Evolutionary conservation across 2,329 filamentous ascomycete species (phyloP), one percentile per base, ranked within the genome.

Genomic region (Cladosporium sp.): DNA sequence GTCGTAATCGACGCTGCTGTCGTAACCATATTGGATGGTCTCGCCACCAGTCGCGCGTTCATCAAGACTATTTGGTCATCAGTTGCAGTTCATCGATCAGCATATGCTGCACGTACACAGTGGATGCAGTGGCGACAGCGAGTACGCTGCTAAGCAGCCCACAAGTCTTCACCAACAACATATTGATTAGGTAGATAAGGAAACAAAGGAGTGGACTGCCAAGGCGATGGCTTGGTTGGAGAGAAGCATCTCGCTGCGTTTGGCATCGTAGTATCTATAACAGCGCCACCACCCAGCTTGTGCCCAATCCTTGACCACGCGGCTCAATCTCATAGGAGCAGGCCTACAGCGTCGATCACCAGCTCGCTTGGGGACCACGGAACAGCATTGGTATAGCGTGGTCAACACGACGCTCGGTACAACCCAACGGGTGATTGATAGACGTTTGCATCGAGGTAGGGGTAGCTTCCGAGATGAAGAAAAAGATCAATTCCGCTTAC

Each of bases 1-100:
- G 60, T 87, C 84, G 66, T 87, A 87, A 37, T 69, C 49, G 34
- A 56, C 42, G 11, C 36, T 40, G 42, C 42, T 47, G 20, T 56
- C 30, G 36, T 38, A 56, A 8, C 54, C 54, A 34, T 56, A 56
- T 20, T 49, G 14, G 11, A 56, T 56, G 7, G 54, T 56, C 20
- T 47, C 22, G 3, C 54, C 54, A 11, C 15, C 42, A 30, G 17
- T 19, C 19, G 15, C 11, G 22, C 14, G 39, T 3, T 55, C 39
- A 8, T 36, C 25, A n/a, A 20, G 11, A 15, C 51, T 43, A 25
- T 37, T 30, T 8, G 11, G 5, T 47, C 28, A 15, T 47, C 25
- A 47, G 43, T 47, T 9, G 2, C 7, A 30, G 2, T 8, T 30
- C 11, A 22, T 47, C 19, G 14, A 30, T 9, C n/a, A n/a, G 17